Percentiles rank a stretch among this genome's conserved stretches.
phyloP scores from a whole-genome alignment of 2,329 filamentous ascomycete species.

The Zelopaecilomyces penicillatus region DNA sequence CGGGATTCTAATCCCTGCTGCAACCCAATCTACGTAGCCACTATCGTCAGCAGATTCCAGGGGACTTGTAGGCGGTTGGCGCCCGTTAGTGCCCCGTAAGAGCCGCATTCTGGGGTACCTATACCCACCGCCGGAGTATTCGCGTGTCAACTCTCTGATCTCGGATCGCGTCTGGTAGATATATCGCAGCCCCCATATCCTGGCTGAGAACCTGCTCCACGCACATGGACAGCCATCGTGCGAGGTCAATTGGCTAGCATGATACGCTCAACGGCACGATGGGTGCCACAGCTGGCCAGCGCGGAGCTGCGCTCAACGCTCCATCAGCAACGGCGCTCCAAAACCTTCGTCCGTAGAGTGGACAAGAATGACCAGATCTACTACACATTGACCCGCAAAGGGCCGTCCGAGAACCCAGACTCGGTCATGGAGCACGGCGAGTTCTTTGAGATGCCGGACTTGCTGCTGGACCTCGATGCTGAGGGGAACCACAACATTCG shows the following conservation, averaged over 20 bases:
- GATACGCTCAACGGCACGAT: slow-evolving; percentile 10
- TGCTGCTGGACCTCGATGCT: slow-evolving; percentile 46
- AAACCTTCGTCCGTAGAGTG: slow-evolving; percentile 16
- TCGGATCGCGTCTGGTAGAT: too few species aligned
- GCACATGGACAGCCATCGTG: background rate
- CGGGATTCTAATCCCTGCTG: too few species aligned
- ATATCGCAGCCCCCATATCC: too few species aligned
- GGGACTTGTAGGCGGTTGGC: too few species aligned
- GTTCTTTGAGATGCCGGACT: slow-evolving; percentile 32
- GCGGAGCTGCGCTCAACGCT: slow-evolving; percentile 2
- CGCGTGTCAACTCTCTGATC: too few species aligned
- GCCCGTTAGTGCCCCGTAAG: too few species aligned
- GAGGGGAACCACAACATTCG: slow-evolving; percentile 36
- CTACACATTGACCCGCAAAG: slow-evolving; percentile 16
- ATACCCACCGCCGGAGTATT: too few species aligned
- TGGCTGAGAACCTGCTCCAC: too few species aligned
- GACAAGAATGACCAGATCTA: slow-evolving; percentile 17
- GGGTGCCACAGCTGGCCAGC: slow-evolving; percentile 8
- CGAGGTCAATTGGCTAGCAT: slow-evolving; percentile 3
- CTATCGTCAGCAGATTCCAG: too few species aligned
- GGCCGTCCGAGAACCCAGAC: slow-evolving; percentile 6
- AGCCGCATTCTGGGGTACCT: too few species aligned
- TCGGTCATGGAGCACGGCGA: slow-evolving; percentile 10
- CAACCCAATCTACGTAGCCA: too few species aligned
- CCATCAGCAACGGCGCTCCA: slow-evolving; percentile 10